Conservation (phyloP, 2,329 filamentous ascomycete species). For the Fusarium illudens region DNA sequence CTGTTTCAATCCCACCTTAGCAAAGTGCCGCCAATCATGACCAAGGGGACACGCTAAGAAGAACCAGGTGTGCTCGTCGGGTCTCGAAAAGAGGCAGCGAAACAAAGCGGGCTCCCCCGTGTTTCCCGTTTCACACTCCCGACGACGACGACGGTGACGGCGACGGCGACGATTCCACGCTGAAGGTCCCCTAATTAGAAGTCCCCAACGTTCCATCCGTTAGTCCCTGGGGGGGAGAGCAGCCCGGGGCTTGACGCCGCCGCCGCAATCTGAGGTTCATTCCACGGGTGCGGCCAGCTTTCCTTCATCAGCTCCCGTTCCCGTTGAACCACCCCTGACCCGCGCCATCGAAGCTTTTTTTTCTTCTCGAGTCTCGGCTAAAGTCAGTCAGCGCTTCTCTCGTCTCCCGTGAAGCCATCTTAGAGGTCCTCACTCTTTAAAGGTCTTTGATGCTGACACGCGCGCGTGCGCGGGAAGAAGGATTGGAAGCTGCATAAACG, state of each 20-base stretch:
- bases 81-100: conserved; percentile 21
- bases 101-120: conserved; percentile 29
- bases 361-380: conserved; percentile 3
- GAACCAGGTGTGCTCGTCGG: conserved; percentile 5
- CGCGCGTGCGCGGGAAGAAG: neutral
- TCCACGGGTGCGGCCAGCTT: neutral
- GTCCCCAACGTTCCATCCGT: conserved; percentile 11
- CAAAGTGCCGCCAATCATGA: conserved; percentile 19
- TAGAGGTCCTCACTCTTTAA: neutral
- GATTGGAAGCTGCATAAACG: conserved; percentile 11
- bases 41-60: neutral
- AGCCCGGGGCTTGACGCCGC: conserved; percentile 13
- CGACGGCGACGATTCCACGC: conserved; percentile 2
- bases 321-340: neutral
- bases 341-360: neutral
- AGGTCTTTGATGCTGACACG: neutral
- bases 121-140: conserved; percentile 26
- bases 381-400: conserved; percentile 4
- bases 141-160: neutral
- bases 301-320: neutral
- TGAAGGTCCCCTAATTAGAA: conserved; percentile 16
- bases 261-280: conserved; percentile 1
- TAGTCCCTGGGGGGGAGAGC: neutral
- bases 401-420: neutral
- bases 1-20: conserved; percentile 21